phyloP scores from a whole-genome alignment of 2,329 filamentous ascomycete genomes.

The Colletotrichum lindemuthianum region DNA sequence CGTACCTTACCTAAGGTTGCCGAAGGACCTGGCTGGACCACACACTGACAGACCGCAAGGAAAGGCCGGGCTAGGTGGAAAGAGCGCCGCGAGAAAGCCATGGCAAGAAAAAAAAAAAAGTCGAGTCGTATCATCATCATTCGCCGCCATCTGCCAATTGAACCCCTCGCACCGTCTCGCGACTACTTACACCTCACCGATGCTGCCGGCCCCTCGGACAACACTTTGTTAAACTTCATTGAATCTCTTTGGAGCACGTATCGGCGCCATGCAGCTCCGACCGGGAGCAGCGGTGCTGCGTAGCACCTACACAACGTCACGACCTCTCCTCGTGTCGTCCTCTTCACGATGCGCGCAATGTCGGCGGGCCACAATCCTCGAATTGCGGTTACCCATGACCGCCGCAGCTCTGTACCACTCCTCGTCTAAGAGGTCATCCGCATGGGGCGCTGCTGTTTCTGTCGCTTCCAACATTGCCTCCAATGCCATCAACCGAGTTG shows the following conservation, averaged over 20 bases:
- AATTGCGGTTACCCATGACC: conserved; percentile 46
- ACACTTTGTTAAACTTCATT: conserved; percentile 9
- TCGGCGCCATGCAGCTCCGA: conserved; percentile 62
- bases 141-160: conserved; percentile 27
- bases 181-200: conserved; percentile 6
- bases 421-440: conserved; percentile 63
- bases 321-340: conserved; percentile 36
- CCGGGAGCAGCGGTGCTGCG: conserved; percentile 62
- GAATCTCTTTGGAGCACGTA: conserved; percentile 35
- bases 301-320: conserved; percentile 43
- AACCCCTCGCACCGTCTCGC: conserved; percentile 2
- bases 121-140: conserved; percentile 19
- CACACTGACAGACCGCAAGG: not conserved
- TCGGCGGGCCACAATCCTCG: conserved; percentile 44
- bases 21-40: not conserved
- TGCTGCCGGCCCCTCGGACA: conserved; percentile 10
- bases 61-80: conserved; percentile 12
- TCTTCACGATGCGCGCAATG: conserved; percentile 47
- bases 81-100: not conserved
- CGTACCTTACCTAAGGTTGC: conserved; percentile 28
- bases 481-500: conserved; percentile 70
- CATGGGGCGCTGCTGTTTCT: conserved; percentile 79
- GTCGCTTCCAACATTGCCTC: conserved; percentile 77
- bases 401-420: conserved; percentile 54
- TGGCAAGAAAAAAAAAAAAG: conserved; percentile 25